Conservation (phyloP, 148 eudicot species). For the Rhododendron griersonianum region DNA sequence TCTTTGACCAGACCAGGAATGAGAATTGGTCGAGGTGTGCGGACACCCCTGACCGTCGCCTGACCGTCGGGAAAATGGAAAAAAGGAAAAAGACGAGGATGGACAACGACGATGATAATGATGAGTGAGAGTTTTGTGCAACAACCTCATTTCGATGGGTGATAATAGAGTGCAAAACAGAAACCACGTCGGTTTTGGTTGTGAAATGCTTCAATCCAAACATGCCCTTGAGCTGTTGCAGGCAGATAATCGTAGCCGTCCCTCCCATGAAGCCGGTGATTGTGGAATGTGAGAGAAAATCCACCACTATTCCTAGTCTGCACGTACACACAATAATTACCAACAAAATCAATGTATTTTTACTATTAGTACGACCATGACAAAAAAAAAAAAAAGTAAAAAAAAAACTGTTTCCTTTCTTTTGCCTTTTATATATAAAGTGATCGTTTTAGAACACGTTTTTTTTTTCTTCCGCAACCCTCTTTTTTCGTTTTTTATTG, state of each 20-base stretch:
- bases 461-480: too few relatives aligned
- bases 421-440: not conserved
- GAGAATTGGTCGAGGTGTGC: too few relatives aligned
- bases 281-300: slow-evolving; percentile 86
- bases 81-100: not conserved
- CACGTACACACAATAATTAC: not conserved
- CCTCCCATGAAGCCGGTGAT: slow-evolving; percentile 97
- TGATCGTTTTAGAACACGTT: too few relatives aligned
- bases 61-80: too few relatives aligned
- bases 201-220: slow-evolving; percentile 76
- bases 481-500: too few relatives aligned
- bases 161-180: slow-evolving; percentile 48
- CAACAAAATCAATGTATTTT: not conserved
- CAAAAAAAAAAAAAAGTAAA: not conserved
- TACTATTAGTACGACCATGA: not conserved
- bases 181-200: slow-evolving; percentile 45
- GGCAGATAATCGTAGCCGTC: slow-evolving; percentile 62
- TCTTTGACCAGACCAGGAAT: too few relatives aligned
- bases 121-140: not conserved
- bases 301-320: slow-evolving; percentile 84
- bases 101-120: not conserved
- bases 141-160: slow-evolving; percentile 48
- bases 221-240: slow-evolving; percentile 81
- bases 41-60: too few relatives aligned
- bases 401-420: not conserved